Evolutionary conservation across 2,329 filamentous ascomycete species (phyloP).

Genomic region (Fusarium brachygibbosum): DNA sequence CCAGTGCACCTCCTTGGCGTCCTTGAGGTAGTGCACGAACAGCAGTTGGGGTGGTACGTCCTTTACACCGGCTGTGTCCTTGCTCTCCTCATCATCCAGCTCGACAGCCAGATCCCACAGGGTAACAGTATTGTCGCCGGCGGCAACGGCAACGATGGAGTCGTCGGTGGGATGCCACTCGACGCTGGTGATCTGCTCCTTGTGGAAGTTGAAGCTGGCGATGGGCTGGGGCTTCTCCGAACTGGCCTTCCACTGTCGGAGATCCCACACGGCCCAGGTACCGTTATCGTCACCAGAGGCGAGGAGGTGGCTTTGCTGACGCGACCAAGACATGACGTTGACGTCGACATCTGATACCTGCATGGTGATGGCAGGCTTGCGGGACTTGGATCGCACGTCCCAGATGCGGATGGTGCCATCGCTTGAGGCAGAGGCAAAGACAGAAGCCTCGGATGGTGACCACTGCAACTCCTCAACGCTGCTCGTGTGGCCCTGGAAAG

Average conservation of each 20-base stretch:
- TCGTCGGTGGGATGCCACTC: conserved; percentile 99
- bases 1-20: conserved; percentile 97
- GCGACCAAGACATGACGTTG: conserved; percentile 97
- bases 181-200: conserved; percentile 93
- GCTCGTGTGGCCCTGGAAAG: conserved; percentile 86
- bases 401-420: conserved; percentile 97
- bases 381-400: conserved; percentile 92
- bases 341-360: conserved; percentile 88
- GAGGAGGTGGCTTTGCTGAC: conserved; percentile 87
- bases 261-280: conserved; percentile 95
- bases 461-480: conserved; percentile 97
- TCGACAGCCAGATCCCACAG: conserved; percentile 98
- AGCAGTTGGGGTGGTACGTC: conserved; percentile 94
- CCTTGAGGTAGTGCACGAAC: conserved; percentile 96
- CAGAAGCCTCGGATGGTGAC: conserved; percentile 92
- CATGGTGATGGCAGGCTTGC: conserved; percentile 88
- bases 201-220: conserved; percentile 95
- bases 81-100: conserved; percentile 95
- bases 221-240: conserved; percentile 79
- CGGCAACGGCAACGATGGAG: conserved; percentile 92
- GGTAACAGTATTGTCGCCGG: conserved; percentile 93
- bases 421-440: conserved; percentile 93
- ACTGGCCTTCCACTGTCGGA: conserved; percentile 87
- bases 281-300: conserved; percentile 95
- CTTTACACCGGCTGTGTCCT: conserved; percentile 85